Evolutionary conservation across 148 eudicot genomes (phyloP).

Genomic region (Limonium bicolor): DNA sequence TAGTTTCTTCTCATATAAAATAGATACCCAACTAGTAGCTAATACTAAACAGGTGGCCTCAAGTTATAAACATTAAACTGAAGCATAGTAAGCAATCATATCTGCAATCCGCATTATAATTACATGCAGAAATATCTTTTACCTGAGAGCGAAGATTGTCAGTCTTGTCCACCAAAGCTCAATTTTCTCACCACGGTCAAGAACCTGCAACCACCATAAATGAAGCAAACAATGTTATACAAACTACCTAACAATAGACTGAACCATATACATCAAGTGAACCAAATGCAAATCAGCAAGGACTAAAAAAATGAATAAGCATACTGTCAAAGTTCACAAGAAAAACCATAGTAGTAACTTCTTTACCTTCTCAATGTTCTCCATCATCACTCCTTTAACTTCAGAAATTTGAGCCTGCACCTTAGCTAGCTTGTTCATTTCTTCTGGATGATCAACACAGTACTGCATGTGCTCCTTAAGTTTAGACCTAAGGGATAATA

Average conservation of each 20-base stretch:
- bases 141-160: slow-evolving; percentile 7
- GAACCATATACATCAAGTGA: background rate
- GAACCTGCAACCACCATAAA: slow-evolving; percentile 6
- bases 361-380: slow-evolving; percentile 6
- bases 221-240: background rate
- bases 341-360: too few species aligned
- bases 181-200: slow-evolving; percentile 6
- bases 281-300: background rate
- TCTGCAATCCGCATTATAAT: background rate
- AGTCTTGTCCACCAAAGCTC: slow-evolving; percentile 5
- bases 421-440: slow-evolving; percentile 7
- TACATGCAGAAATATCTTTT: background rate
- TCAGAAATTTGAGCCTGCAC: slow-evolving; percentile 9
- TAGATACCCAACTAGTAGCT: background rate
- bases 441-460: slow-evolving; percentile 7
- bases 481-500: slow-evolving; percentile 3
- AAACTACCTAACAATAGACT: background rate
- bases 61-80: background rate
- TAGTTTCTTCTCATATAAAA: background rate
- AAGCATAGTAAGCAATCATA: background rate
- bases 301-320: too few species aligned
- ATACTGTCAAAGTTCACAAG: too few species aligned
- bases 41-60: background rate
- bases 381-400: slow-evolving; percentile 8
- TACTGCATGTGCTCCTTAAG: slow-evolving; percentile 7